A percentile compares a stretch with the other conserved stretches of the same genome.
These are phyloP conservation scores for Tirmania nivea DNA, from an alignment of 495 filamentous ascomycete genomes.

Conservation along the genomic window DNA sequence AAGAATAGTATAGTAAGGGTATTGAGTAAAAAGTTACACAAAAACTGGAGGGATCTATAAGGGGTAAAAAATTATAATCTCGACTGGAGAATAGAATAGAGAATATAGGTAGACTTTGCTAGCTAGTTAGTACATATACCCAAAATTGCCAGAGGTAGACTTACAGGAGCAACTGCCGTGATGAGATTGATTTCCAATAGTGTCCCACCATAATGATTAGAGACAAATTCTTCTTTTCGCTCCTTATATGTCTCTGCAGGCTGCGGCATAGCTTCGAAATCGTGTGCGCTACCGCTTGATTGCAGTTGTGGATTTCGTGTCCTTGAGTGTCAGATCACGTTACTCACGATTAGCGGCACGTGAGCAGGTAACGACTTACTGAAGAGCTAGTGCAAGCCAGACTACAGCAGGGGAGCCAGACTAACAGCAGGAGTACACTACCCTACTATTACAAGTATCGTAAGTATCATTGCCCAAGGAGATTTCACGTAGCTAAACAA, in stretches of 20 bases:
- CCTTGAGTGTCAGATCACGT: no score
- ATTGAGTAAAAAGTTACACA: constrained; percentile 72
- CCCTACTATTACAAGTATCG: no score
- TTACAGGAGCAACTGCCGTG: constrained; percentile 63
- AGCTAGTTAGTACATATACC: no score
- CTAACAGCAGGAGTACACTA: no score
- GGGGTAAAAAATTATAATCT: constrained; percentile 62
- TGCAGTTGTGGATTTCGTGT: no score
- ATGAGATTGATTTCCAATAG: constrained; percentile 74
- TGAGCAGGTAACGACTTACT: no score
- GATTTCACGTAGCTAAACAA: no score
- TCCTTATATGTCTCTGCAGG: constrained; percentile 45
- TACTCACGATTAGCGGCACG: no score
- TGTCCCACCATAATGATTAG: constrained; percentile 64
- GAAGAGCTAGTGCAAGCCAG: no score
- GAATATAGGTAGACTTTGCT: constrained; percentile 47
- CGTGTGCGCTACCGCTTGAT: not conserved
- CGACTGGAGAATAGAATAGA: constrained; percentile 79
- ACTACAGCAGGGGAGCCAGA: no score
- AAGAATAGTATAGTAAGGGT: constrained; percentile 61
- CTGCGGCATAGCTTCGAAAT: not conserved
- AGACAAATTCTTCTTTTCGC: constrained; percentile 86
- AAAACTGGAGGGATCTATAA: constrained; percentile 41
- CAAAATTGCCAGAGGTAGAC: constrained; percentile 12
- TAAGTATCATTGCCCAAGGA: no score